Evolutionary conservation across 2,329 filamentous ascomycete genomes (phyloP).

Genomic region (Colletotrichum sp.): DNA sequence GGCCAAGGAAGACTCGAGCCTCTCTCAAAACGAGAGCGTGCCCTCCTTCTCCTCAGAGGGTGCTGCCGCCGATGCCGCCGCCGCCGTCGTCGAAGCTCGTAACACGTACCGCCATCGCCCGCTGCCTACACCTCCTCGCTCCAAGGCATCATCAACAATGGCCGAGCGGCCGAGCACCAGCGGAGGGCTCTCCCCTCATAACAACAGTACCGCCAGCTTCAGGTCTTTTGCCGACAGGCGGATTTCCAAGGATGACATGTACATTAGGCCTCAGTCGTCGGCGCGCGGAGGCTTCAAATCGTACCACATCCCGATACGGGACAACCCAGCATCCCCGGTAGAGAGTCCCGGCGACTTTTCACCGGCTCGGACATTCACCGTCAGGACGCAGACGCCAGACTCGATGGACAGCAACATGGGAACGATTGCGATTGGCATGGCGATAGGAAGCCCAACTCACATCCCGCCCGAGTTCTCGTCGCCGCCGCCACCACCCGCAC

Average conservation of each 20-base stretch:
- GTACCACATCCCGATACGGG: slow-evolving; percentile 46
- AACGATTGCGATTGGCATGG: slow-evolving; percentile 71
- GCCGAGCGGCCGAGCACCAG: slow-evolving; percentile 47
- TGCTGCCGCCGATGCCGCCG: slow-evolving; percentile 33
- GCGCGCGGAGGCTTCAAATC: slow-evolving; percentile 38
- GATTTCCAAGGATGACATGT: slow-evolving; percentile 49
- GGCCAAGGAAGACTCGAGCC: slow-evolving; percentile 30
- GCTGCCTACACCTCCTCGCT: slow-evolving; percentile 25
- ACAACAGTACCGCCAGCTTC: slow-evolving; percentile 29
- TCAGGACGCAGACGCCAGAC: slow-evolving; percentile 48
- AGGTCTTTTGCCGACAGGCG: slow-evolving; percentile 42
- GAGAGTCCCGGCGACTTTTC: slow-evolving; percentile 39
- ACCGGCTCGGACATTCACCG: slow-evolving; percentile 35
- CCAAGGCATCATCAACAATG: slow-evolving; percentile 26
- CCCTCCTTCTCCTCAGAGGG: slow-evolving; percentile 29
- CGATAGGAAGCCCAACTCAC: slow-evolving; percentile 71
- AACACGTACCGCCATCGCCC: slow-evolving; percentile 25
- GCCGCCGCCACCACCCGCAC: neutral
- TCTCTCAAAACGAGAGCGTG: slow-evolving; percentile 36
- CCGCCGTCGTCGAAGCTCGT: slow-evolving; percentile 28
- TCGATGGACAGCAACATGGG: slow-evolving; percentile 42
- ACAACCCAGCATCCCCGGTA: slow-evolving; percentile 48
- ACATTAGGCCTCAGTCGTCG: slow-evolving; percentile 33
- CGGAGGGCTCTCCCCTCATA: slow-evolving; percentile 33
- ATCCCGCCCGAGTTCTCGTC: slow-evolving; percentile 33